Evolutionary conservation across 2,329 filamentous ascomycete species (phyloP), one percentile per base, ranked within the genome.

Genomic region (Penicillium nordicum): DNA sequence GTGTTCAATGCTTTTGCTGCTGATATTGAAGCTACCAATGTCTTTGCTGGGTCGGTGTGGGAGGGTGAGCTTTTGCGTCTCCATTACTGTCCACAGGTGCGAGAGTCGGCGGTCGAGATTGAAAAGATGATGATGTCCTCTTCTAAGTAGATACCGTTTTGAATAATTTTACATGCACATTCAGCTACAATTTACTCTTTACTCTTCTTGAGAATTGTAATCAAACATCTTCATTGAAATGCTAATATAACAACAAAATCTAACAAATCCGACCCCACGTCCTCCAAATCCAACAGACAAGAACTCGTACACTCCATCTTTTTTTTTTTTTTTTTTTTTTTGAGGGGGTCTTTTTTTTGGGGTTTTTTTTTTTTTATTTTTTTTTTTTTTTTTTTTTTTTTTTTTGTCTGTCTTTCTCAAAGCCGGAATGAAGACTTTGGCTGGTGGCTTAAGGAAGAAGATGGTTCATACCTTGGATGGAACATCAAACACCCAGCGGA

Each of bases 41-140:
- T 93, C 0, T 96, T 94, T 74, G 89, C 92, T 0, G 85, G 87
- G 5, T 97, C 91, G 0, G 82, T 95, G 0, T 99, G 93, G 94
- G 94, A 97, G 72, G 92, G 90, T 0, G 94, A 97, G 77, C 71
- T 99, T 56, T 72, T 99, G 66, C 82, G 88, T 69, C 82, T 84
- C 63, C 94, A 99, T 76, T 99, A 89, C 72, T 92, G 89, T 65
- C 93, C 92, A 7, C 87, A 87, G 68, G 88, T 99, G 1, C 82
- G 90, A 63, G 90, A 96, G 67, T 88, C 88, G 1, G 78, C 89
- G 5, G 82, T 83, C 72, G 74, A 82, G 43, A 77, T 92, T 70
- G 88, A 92, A 71, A 90, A 89, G 79, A 80, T 79, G 44, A 76
- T 90, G 59, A 63, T 67, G 9, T 27, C 41, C 25, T 62, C 66